Conservation (phyloP, 2,329 filamentous ascomycete species). For the Oidium heveae region DNA sequence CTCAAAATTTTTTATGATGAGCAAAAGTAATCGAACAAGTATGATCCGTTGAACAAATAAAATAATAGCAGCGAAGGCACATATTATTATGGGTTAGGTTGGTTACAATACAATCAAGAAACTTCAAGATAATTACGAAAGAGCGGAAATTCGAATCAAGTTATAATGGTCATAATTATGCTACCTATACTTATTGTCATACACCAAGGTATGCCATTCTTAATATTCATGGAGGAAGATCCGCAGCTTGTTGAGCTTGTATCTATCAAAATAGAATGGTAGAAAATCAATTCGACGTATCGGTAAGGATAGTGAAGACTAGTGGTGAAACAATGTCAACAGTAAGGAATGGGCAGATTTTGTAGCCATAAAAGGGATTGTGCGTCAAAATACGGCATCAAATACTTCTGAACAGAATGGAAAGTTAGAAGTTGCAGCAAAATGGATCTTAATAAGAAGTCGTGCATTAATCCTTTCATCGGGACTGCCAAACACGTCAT, state of each 20-base stretch:
- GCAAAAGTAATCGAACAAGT: background rate
- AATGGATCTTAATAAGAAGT: background rate
- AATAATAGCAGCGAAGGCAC: background rate
- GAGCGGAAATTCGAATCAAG: background rate
- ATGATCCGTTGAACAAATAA: background rate
- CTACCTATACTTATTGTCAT: background rate
- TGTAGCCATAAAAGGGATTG: background rate
- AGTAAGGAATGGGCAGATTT: background rate
- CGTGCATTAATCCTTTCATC: background rate
- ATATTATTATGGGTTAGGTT: background rate
- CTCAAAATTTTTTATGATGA: background rate
- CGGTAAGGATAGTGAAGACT: background rate
- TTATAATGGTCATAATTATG: conserved; percentile 1
- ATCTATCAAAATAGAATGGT: background rate
- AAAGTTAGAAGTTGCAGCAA: background rate
- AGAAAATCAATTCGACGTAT: background rate
- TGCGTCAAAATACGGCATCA: background rate
- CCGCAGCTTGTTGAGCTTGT: background rate
- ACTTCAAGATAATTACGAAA: background rate
- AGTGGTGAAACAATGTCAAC: background rate
- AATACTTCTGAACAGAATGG: background rate
- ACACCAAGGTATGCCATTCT: background rate
- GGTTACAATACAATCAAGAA: background rate
- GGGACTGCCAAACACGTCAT: background rate
- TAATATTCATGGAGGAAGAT: background rate